Conservation (phyloP, 192 early-diverging fungal species). For the Coemansia sp. region DNA sequence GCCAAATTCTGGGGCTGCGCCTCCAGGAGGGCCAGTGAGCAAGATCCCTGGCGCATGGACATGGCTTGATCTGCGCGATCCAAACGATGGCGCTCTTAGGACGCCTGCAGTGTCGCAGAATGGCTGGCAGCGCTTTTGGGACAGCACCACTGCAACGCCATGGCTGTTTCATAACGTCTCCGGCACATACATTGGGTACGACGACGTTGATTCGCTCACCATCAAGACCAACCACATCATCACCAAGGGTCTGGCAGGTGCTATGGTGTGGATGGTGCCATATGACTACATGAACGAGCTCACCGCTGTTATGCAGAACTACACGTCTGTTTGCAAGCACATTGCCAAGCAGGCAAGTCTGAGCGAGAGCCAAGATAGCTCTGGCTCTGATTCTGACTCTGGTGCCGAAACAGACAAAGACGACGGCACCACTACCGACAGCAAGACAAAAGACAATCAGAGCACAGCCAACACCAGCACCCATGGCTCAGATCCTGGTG, state of each 20-base stretch:
- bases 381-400: not conserved
- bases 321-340: conserved; percentile 25
- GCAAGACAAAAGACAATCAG: not conserved
- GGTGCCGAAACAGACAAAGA: not conserved
- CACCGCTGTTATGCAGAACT: conserved; percentile 35
- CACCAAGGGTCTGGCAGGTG: conserved; percentile 57
- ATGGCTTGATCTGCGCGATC: conserved; percentile 46
- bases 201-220: conserved; percentile 63
- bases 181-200: conserved; percentile 69
- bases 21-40: conserved; percentile 40
- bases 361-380: not conserved
- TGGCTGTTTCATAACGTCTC: conserved; percentile 68
- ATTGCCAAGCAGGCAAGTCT: conserved; percentile 16
- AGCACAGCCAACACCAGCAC: not conserved
- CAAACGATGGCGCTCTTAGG: conserved; percentile 31
- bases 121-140: conserved; percentile 69
- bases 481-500: not conserved
- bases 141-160: conserved; percentile 63
- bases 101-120: conserved; percentile 18
- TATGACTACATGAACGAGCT: conserved; percentile 66
- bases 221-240: conserved; percentile 60
- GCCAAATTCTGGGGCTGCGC: conserved; percentile 30
- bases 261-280: conserved; percentile 72
- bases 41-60: conserved; percentile 53
- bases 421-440: not conserved